Conservation (phyloP, 2,329 filamentous ascomycete species). For the Curvularia spicifera region DNA sequence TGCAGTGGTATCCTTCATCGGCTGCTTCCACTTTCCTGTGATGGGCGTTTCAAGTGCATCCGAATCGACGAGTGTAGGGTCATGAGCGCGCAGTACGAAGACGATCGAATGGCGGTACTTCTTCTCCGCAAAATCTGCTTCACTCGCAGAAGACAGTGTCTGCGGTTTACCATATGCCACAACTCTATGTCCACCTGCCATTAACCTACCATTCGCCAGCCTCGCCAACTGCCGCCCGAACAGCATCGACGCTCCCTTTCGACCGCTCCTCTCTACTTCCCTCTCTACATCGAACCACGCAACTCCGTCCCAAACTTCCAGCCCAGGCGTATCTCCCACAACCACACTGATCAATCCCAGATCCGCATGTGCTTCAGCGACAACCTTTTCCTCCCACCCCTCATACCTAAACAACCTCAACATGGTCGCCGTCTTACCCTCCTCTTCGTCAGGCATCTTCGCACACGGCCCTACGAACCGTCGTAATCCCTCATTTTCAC, state of each 20-base stretch:
- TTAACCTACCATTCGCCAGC: conserved; percentile 38
- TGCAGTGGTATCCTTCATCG: conserved; percentile 37
- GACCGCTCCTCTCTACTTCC: conserved; percentile 24
- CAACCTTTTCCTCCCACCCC: conserved; percentile 42
- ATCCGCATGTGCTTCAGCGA: conserved; percentile 48
- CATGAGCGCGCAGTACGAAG: conserved; percentile 47
- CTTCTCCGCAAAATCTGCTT: not conserved
- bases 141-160: not conserved
- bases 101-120: conserved; percentile 46
- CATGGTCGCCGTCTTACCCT: conserved; percentile 45
- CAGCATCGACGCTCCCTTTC: conserved; percentile 36
- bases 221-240: conserved; percentile 42
- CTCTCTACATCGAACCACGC: conserved; percentile 39
- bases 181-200: conserved; percentile 46
- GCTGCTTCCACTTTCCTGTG: conserved; percentile 38
- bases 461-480: conserved; percentile 39
- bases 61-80: conserved; percentile 35
- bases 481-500: conserved; percentile 25
- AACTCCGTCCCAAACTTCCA: conserved; percentile 45
- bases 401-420: conserved; percentile 48
- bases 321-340: conserved; percentile 45
- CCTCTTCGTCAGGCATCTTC: conserved; percentile 27
- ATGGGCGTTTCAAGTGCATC: conserved; percentile 36
- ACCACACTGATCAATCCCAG: conserved; percentile 45
- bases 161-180: conserved; percentile 37